Conservation (phyloP, 2,329 filamentous ascomycete genomes). For the Venturia oleaginea region DNA sequence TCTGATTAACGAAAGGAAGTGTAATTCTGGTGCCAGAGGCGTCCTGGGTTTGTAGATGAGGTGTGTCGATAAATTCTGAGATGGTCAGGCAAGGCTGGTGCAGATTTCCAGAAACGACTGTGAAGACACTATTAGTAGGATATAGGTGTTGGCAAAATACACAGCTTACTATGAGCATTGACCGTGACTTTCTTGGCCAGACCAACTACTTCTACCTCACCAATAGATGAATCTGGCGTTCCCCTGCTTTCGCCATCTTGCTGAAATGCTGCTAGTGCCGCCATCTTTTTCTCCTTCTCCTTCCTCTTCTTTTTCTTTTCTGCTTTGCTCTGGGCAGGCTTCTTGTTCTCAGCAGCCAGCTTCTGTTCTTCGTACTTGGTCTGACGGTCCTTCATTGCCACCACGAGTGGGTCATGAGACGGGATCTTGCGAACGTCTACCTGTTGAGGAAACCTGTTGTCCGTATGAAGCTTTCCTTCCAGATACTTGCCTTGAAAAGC, state of each 20-base stretch:
- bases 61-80: slow-evolving; percentile 40
- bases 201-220: background rate
- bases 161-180: slow-evolving; percentile 34
- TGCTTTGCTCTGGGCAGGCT: slow-evolving; percentile 16
- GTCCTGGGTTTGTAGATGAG: slow-evolving; percentile 37
- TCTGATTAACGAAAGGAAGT: slow-evolving; percentile 66
- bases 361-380: slow-evolving; percentile 41
- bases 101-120: slow-evolving; percentile 40
- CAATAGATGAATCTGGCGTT: background rate
- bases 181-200: slow-evolving; percentile 9
- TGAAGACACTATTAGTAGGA: background rate
- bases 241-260: slow-evolving; percentile 18
- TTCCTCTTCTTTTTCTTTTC: slow-evolving; percentile 30
- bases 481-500: slow-evolving; percentile 49
- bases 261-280: slow-evolving; percentile 14
- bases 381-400: slow-evolving; percentile 54
- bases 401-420: slow-evolving; percentile 36
- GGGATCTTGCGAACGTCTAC: slow-evolving; percentile 51
- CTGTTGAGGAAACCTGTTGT: slow-evolving; percentile 42
- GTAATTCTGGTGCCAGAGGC: slow-evolving; percentile 35
- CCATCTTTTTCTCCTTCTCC: slow-evolving; percentile 26
- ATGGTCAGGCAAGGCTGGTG: slow-evolving; percentile 33
- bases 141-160: background rate
- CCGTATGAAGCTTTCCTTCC: slow-evolving; percentile 63
- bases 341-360: slow-evolving; percentile 15